phyloP scores from a whole-genome alignment of 805 yeast genomes.

The Saccharomycopsis lassenensis region DNA sequence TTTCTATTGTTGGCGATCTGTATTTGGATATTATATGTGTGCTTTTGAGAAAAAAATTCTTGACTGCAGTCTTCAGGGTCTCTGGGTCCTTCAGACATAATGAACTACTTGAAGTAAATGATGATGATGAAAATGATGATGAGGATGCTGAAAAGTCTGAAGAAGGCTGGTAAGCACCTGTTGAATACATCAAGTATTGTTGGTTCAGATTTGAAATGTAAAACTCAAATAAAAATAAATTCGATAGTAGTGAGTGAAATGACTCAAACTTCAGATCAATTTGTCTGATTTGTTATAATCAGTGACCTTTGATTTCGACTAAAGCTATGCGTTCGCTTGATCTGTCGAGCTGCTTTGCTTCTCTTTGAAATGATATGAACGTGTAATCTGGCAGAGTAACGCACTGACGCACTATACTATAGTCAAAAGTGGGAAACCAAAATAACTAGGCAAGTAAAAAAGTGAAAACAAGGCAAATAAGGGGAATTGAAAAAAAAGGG shows the following conservation, averaged over 20 bases:
- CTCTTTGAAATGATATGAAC: no score
- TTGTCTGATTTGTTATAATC: no score
- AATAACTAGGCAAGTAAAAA: no score
- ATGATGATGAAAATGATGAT: neutral
- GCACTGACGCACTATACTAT: no score
- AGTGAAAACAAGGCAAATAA: no score
- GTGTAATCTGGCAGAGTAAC: no score
- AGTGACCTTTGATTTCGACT: no score
- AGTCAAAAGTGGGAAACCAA: no score
- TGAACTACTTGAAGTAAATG: neutral
- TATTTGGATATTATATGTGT: conserved; percentile 7
- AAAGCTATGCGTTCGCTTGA: no score
- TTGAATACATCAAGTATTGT: conserved; percentile 5
- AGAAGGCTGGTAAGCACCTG: conserved; percentile 4
- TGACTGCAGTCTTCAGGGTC: conserved; percentile 1
- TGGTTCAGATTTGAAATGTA: neutral
- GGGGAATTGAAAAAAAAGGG: no score
- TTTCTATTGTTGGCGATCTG: conserved; percentile 3
- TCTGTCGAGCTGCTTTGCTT: no score
- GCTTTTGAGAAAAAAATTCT: conserved; percentile 6
- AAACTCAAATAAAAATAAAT: neutral
- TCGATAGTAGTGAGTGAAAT: neutral
- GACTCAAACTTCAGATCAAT: neutral
- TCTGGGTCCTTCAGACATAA: conserved; percentile 1
- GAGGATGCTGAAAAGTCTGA: conserved; percentile 2